Percentiles rank a stretch among this genome's conserved stretches.
These are phyloP conservation scores for Epichloe sibirici DNA, from an alignment of 2,329 filamentous ascomycete genomes.

Conservation along the genomic window DNA sequence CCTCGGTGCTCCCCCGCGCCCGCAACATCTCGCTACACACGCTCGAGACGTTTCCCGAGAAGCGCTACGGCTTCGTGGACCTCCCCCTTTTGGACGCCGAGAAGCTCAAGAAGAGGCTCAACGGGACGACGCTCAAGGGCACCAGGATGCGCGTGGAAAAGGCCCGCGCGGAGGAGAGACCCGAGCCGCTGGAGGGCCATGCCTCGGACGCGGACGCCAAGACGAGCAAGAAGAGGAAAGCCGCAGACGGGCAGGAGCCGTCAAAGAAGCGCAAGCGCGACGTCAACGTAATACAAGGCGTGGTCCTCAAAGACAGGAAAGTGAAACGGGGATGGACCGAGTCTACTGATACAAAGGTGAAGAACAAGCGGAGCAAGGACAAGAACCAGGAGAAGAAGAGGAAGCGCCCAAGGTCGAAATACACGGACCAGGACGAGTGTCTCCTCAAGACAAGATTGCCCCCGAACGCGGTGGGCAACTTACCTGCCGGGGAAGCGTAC, in stretches of 20 bases:
- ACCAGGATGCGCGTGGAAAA: conserved; percentile 75
- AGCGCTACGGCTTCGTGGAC: conserved; percentile 80
- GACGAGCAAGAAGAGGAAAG: conserved; percentile 21
- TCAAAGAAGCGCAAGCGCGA: conserved; percentile 39
- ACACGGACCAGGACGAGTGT: conserved; percentile 68
- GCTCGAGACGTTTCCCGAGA: conserved; percentile 80
- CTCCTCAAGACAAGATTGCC: conserved; percentile 72
- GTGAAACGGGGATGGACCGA: conserved; percentile 88
- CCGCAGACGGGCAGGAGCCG: conserved; percentile 21
- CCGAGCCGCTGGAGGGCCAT: conserved; percentile 19
- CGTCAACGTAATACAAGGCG: conserved; percentile 45
- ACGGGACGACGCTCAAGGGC: conserved; percentile 75
- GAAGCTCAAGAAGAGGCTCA: conserved; percentile 83
- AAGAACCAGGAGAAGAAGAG: conserved; percentile 41
- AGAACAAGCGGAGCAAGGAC: conserved; percentile 35
- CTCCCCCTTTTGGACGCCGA: conserved; percentile 74
- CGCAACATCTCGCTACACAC: conserved; percentile 80
- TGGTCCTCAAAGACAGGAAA: conserved; percentile 62
- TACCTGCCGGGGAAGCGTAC: conserved; percentile 28
- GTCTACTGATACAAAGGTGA: conserved; percentile 36
- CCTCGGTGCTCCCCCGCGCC: conserved; percentile 51
- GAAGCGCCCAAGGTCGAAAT: conserved; percentile 59
- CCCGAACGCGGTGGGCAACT: conserved; percentile 29
- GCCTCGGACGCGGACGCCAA: conserved; percentile 16
- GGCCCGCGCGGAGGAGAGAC: conserved; percentile 48